Conservation (phyloP, 176 grass and related monocot species). For the Alopecurus myosuroides region DNA sequence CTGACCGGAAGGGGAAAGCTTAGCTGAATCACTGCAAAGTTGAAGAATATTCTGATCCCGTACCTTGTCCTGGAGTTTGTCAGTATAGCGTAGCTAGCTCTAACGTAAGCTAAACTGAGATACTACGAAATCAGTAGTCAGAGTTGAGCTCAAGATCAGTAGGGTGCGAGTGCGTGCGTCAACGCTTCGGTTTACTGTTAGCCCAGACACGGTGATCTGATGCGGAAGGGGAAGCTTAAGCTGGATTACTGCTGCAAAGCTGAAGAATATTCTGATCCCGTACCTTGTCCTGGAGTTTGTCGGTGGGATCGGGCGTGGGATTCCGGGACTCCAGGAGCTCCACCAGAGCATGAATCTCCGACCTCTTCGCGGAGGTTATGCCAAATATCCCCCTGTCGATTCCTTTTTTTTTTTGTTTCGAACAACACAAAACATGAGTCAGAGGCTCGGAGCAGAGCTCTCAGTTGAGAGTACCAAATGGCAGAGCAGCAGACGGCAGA, state of each 20-base stretch:
- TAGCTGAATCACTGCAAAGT: not conserved
- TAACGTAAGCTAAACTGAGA: too few relatives aligned
- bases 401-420: conserved; percentile 19
- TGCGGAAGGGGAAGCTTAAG: not conserved
- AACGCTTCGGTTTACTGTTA: not conserved
- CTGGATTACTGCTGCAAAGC: not conserved
- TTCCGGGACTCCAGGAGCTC: conserved; percentile 71
- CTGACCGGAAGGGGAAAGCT: too few relatives aligned
- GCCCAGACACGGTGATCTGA: not conserved
- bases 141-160: not conserved
- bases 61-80: conserved; percentile 69
- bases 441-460: not conserved
- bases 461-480: not conserved
- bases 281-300: conserved; percentile 69
- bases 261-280: not conserved
- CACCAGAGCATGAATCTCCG: conserved; percentile 68
- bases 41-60: not conserved
- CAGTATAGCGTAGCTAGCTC: too few relatives aligned
- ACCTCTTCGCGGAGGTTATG: conserved; percentile 56
- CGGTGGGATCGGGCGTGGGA: conserved; percentile 69
- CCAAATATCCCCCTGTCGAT: conserved; percentile 77
- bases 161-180: too few relatives aligned
- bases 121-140: not conserved
- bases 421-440: not conserved
- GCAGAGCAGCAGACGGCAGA: not conserved